Evolutionary conservation across 2,329 filamentous ascomycete genomes (phyloP), one percentile per base, ranked within the genome.

Genomic region (Phyllosticta citrichinensis): DNA sequence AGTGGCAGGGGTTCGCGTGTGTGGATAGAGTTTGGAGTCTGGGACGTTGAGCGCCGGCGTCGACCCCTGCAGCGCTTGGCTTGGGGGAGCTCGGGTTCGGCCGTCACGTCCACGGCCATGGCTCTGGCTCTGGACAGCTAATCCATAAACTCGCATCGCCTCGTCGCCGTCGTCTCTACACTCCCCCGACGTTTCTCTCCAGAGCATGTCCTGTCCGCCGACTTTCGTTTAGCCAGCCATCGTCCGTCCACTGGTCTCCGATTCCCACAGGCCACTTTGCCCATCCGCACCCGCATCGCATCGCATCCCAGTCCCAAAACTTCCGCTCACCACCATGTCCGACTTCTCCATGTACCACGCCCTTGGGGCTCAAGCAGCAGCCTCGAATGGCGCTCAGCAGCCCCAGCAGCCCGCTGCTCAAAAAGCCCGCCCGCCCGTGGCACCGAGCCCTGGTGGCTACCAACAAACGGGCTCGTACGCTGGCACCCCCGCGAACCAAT

Each of bases 371-470:
- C 60, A 57, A 14, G 52, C 56, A n/a, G 67, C 68, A 47, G 68
- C 70, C 53, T 64, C 66, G 17, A 71, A 69, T 57, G 64, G 60
- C 25, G 61, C 63, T 27, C 66, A 66, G 25, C 66, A 65, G 40
- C 56, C 25, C 19, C 55, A 55, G 51, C 67, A 69, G 62, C 66
- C 71, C 56, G 69, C 73, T 55, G 65, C 66, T 8, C 69, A 69
- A 52, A 67, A 70, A 62, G 73, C 72, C 62, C 72, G 74, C 12
- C 75, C 75, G 25, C 73, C 73, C 55, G 74, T 79, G 59, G 77
- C 76, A 56, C 71, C 76, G 25, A 73, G 74, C 62, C 76, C 76
- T 20, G 67, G 69, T 40, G 75, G 75, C 56, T 78, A 79, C 64
- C 73, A 77, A 52, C 76, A 79, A 66, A 66, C 67, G 22, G 74